Evolutionary conservation across 2,329 filamentous ascomycete genomes (phyloP), one percentile per base, ranked within the genome.

Genomic region (Aspergillus eucalypticola): DNA sequence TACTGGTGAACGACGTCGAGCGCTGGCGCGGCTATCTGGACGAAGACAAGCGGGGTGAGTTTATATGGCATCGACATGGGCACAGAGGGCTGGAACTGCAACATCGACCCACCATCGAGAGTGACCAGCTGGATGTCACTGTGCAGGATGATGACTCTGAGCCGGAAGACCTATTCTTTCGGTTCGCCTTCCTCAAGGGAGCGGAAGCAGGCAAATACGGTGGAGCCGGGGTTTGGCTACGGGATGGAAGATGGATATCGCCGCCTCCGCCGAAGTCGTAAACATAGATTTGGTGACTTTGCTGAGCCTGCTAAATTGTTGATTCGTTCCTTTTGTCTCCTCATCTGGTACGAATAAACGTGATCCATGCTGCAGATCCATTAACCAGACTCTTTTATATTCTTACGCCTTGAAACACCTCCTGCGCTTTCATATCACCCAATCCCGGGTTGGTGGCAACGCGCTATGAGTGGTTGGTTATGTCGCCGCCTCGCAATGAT

Each of bases 1-100:
- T 88, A 3, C 73, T 88, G 3, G 82, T 88, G 59, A 88, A 88
- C 64, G 86, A 88, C 55, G 86, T 88, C 1, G 86, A 88, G 69
- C 77, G 85, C 35, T 87, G 83, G 73, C 76, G 83, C 5, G 83
- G 82, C 2, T 88, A 85, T 67, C 71, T 79, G 19, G 84, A 86
- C 59, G 80, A 82, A 57, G 72, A 78, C 38, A 69, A 73, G 39
- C 71, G 67, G 3, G 81, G 79, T 35, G 76, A 81, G 58, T 85
- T 83, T 63, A 83, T 79, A 0, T 85, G 82, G 82, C 75, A 77
- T 56, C 76, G 77, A 19, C 75, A 75, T 58, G 77, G 77, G 2
- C 75, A 75, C 59, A 69, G 66, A 13, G 76, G 76, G 0, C 60
- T 79, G n/a, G 76, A 78, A 54, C 62, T 78, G 13, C 63, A 66